Conservation (phyloP, 495 filamentous ascomycete species). For the Tuber indicum region DNA sequence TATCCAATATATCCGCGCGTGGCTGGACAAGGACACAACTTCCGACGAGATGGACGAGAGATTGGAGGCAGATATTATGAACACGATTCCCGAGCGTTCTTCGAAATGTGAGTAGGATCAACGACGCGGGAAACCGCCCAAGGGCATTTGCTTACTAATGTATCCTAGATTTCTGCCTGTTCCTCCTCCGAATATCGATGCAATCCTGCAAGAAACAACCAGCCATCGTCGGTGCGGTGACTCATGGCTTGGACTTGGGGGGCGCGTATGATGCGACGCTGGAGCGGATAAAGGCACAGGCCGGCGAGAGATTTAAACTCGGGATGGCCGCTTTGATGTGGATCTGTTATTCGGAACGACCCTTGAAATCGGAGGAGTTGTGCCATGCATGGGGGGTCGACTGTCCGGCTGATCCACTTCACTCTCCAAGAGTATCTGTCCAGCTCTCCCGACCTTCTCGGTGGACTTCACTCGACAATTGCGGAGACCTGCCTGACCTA, state of each 20-base stretch:
- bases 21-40: neutral
- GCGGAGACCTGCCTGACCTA: constrained; percentile 5
- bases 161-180: neutral
- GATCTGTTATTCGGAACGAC: neutral
- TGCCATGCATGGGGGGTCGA: neutral
- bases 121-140: neutral
- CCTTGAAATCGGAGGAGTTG: neutral
- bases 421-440: constrained; percentile 5
- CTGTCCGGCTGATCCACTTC: constrained; percentile 5
- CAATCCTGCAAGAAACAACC: constrained; percentile 4
- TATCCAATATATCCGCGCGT: neutral
- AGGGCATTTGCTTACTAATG: neutral
- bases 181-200: neutral
- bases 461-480: neutral
- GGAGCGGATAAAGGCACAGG: neutral
- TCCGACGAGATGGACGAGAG: neutral
- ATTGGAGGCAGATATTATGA: neutral
- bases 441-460: neutral
- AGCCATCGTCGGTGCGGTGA: neutral
- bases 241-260: neutral
- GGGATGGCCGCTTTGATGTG: neutral
- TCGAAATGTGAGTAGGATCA: neutral
- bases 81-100: neutral
- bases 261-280: neutral
- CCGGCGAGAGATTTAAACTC: neutral